Evolutionary conservation across 2,329 filamentous ascomycete genomes (phyloP).

Genomic region (Cytospora piceicola): DNA sequence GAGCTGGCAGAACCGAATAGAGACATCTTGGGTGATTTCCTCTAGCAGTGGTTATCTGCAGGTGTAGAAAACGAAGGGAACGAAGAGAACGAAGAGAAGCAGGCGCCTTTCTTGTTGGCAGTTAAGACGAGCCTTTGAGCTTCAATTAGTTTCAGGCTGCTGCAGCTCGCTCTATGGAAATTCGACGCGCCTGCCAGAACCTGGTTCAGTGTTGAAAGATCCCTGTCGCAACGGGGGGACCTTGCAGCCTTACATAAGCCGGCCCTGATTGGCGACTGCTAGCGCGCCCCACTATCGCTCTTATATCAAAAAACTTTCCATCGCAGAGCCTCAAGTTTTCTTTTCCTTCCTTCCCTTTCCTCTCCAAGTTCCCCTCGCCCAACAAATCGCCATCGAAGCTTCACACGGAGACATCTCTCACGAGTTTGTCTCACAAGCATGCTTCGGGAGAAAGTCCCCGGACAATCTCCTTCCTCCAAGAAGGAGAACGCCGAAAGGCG

Average conservation of each 20-base stretch:
- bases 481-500: slow-evolving; percentile 86
- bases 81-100: background rate
- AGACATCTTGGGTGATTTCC: slow-evolving; percentile 57
- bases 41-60: background rate
- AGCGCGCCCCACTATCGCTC: slow-evolving; percentile 20
- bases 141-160: slow-evolving; percentile 11
- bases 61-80: background rate
- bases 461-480: slow-evolving; percentile 61
- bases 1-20: slow-evolving; percentile 58
- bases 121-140: background rate
- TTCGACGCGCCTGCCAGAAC: slow-evolving; percentile 22
- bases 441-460: slow-evolving; percentile 99
- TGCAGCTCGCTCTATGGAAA: slow-evolving; percentile 19
- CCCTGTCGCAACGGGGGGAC: slow-evolving; percentile 11
- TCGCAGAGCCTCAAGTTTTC: slow-evolving; percentile 30
- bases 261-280: slow-evolving; percentile 14
- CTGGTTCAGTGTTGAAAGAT: background rate
- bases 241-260: slow-evolving; percentile 23
- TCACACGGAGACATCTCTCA: slow-evolving; percentile 71
- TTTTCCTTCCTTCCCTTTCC: slow-evolving; percentile 35
- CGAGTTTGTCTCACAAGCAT: slow-evolving; percentile 43
- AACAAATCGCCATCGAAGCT: slow-evolving; percentile 99
- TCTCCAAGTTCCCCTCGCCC: slow-evolving; percentile 76
- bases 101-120: background rate
- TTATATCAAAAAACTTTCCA: slow-evolving; percentile 28